Conservation (phyloP, 2,329 filamentous ascomycete species). For the Colletotrichum somersetense region DNA sequence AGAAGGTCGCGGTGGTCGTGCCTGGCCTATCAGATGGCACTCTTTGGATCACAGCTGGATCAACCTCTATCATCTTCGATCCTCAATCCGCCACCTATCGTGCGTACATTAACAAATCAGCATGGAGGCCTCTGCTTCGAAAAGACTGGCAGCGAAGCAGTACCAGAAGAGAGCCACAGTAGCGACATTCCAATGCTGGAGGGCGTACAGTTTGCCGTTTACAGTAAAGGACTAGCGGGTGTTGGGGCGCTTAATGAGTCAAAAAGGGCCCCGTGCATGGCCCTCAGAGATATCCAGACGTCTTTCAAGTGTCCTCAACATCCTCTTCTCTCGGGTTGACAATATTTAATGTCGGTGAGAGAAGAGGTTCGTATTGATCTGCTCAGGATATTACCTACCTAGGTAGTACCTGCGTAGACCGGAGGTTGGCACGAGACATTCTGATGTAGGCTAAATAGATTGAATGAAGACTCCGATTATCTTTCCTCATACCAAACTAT, state of each 20-base stretch:
- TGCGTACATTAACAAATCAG: background rate
- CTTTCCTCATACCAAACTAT: background rate
- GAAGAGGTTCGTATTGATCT: background rate
- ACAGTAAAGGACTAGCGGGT: background rate
- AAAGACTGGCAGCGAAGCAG: background rate
- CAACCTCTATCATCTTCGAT: background rate
- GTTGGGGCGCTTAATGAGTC: background rate
- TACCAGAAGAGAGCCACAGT: background rate
- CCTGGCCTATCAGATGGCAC: background rate
- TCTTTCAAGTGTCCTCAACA: background rate
- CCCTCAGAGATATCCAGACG: background rate
- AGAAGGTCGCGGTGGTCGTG: background rate
- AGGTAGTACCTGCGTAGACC: background rate
- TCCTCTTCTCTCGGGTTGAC: background rate
- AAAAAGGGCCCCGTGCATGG: background rate
- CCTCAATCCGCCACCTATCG: background rate
- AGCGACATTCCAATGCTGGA: background rate
- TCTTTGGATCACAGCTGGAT: background rate
- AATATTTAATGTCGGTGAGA: background rate
- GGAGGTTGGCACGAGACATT: background rate
- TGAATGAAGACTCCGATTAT: background rate
- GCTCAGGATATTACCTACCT: background rate
- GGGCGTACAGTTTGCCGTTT: conserved; percentile 6
- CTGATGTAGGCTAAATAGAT: conserved; percentile 1
- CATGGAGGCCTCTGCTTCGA: background rate